Percentiles rank a stretch among this genome's conserved stretches.
Conservation (phyloP, 2,329 filamentous ascomycete species). For the Paecilomyces formosus region DNA sequence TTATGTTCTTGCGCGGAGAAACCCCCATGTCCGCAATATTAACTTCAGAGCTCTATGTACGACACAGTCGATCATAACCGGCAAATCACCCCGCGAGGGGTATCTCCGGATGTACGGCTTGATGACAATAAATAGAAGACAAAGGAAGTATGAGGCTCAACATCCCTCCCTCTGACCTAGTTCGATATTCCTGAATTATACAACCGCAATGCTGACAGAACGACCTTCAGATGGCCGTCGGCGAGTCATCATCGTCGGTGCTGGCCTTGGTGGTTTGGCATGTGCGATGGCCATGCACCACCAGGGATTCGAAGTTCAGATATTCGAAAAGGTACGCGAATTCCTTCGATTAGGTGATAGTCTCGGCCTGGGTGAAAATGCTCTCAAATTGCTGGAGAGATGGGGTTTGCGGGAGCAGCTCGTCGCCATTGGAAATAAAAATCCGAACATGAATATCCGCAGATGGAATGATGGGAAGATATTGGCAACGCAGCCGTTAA, state of each 20-base stretch:
- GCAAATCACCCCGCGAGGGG: neutral
- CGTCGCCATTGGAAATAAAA: conserved; percentile 5
- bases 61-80: neutral
- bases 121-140: neutral
- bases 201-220: neutral
- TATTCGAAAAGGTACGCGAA: conserved; percentile 8
- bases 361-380: conserved; percentile 6
- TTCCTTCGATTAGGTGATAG: conserved; percentile 6
- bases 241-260: conserved; percentile 43
- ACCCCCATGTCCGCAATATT: neutral
- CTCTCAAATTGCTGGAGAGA: conserved; percentile 4
- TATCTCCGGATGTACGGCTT: neutral
- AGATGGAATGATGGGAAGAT: conserved; percentile 5
- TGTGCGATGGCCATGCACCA: conserved; percentile 7
- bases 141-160: neutral
- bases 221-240: neutral
- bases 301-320: conserved; percentile 5
- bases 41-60: conserved; percentile 2
- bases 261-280: conserved; percentile 40
- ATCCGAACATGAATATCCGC: conserved; percentile 5
- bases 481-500: conserved; percentile 5
- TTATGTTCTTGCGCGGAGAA: conserved; percentile 2
- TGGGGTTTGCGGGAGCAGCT: conserved; percentile 6
- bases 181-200: neutral
- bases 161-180: neutral